Percentiles rank a stretch among this genome's conserved stretches.
phyloP scores from a whole-genome alignment of 192 early-diverging fungal species.

The Coemansia sp. region DNA sequence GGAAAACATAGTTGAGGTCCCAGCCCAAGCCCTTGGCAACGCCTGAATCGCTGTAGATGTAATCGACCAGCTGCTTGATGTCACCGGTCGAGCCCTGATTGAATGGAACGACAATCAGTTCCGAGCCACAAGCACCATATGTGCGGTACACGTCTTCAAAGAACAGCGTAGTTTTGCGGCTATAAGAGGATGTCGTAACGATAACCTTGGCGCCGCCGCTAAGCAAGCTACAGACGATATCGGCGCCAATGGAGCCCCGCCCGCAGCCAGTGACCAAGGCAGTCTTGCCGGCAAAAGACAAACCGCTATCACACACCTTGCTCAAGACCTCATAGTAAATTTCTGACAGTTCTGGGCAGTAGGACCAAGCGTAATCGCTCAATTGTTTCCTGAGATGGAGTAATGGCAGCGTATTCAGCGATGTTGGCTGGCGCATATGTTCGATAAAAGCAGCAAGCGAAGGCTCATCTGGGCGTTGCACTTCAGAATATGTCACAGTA shows the following conservation, averaged over 20 bases:
- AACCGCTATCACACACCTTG: slow-evolving; percentile 71
- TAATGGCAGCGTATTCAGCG: slow-evolving; percentile 45
- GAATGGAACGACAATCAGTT: slow-evolving; percentile 89
- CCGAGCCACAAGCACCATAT: slow-evolving; percentile 82
- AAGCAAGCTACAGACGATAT: slow-evolving; percentile 84
- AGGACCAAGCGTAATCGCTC: slow-evolving; percentile 57
- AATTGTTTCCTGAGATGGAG: slow-evolving; percentile 8
- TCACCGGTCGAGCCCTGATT: slow-evolving; percentile 89
- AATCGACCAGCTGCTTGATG: slow-evolving; percentile 75
- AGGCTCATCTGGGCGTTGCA: slow-evolving; percentile 71
- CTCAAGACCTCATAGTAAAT: slow-evolving; percentile 76
- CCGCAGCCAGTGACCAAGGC: slow-evolving; percentile 91
- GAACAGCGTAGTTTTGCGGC: slow-evolving; percentile 73
- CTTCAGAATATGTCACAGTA: slow-evolving; percentile 77
- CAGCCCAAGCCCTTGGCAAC: slow-evolving; percentile 68
- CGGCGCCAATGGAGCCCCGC: slow-evolving; percentile 85
- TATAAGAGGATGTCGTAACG: slow-evolving; percentile 87
- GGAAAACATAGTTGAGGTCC: slow-evolving; percentile 94
- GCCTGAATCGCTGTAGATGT: slow-evolving; percentile 75
- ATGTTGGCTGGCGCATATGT: slow-evolving; percentile 65
- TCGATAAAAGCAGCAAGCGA: slow-evolving; percentile 85
- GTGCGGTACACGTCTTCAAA: slow-evolving; percentile 87
- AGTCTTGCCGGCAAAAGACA: slow-evolving; percentile 79
- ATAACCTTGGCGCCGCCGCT: slow-evolving; percentile 88
- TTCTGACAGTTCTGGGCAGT: slow-evolving; percentile 66